Evolutionary conservation across 495 filamentous ascomycete genomes (phyloP), one percentile per base, ranked within the genome.

Genomic region (Alectoria sarmentosa): DNA sequence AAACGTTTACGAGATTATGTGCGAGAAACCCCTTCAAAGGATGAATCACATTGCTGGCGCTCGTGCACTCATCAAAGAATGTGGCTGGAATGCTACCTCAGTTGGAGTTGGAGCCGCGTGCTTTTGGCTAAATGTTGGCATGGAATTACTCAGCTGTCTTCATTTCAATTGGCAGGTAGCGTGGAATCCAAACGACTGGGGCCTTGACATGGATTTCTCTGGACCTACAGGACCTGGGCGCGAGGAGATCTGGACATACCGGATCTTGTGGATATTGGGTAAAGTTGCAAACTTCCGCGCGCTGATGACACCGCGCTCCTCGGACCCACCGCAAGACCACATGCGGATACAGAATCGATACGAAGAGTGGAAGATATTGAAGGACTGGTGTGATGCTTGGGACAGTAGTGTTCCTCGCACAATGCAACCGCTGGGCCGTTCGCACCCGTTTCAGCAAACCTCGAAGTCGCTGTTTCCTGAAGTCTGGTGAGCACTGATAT

Each of bases 181-280:
- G 2, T 98, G 92, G 92, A 84, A 96, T 52, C 92, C 93, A 4
- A 91, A 96, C 73, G 84, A 88, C 9, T 98, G 94, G 94, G 89
- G 88, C 4, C 75, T 98, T 46, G 89, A 97, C 69, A 87, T 97
- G 83, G 82, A 90, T 63, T 88, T 94, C 66, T 74, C 73, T 21
- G 76, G 76, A 32, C 75, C 76, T 46, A 82, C 76, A 11, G 74
- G 75, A 32, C 68, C 71, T 38, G 83, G 83, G 23, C 78, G 83
- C 42, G 92, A 96, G 73, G 91, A 96, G 65, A 69, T 89, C n/a
- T 98, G 94, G 94, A 86, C 88, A 10, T 86, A 96, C 72, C 84
- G 90, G 36, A 94, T 97, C 61, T 79, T 96, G 39, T 98, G 92
- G 73, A 88, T 96, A 65, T 82, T 96, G 54, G 92, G 89, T 48